A percentile compares a stretch with the other conserved stretches of the same genome.
Conservation (phyloP, 108 stramenopile species). For the Cyclostephanos invisitatus region DNA sequence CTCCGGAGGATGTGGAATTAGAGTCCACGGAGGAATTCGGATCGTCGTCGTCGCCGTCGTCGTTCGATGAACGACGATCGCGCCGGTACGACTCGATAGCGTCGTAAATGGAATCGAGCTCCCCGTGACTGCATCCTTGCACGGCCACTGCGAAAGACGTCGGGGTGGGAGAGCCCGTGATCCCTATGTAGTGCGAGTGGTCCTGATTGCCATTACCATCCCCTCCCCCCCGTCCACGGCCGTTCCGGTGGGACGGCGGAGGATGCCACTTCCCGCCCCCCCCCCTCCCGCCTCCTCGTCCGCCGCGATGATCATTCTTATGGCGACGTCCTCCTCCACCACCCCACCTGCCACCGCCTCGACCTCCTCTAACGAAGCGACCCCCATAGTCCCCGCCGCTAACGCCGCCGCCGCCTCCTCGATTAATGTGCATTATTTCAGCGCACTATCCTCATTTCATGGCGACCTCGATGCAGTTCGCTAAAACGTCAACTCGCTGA, state of each 20-base stretch:
- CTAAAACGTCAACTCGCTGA: too few species aligned
- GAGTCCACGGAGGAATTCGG: neutral
- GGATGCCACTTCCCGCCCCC: conserved; percentile 3
- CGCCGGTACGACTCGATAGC: conserved; percentile 56
- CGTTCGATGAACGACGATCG: neutral
- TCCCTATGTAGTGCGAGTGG: conserved; percentile 34
- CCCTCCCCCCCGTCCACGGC: neutral
- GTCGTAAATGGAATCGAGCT: conserved; percentile 93
- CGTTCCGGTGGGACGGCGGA: conserved; percentile 5
- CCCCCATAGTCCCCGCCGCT: neutral
- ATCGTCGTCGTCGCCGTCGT: neutral
- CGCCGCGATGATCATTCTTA: neutral
- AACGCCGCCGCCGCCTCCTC: neutral
- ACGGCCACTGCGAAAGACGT: conserved; percentile 81
- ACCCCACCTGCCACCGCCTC: conserved; percentile 2
- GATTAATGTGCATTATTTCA: neutral
- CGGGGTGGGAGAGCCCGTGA: conserved; percentile 28
- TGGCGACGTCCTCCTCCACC: conserved; percentile 4
- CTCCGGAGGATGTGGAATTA: neutral
- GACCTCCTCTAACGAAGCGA: conserved; percentile 5
- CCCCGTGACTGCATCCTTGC: conserved; percentile 99
- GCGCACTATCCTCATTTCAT: too few species aligned
- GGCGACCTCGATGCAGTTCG: too few species aligned
- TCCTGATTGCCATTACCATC: neutral
- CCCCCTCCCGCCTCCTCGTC: conserved; percentile 7